Percentiles rank a stretch among this genome's conserved stretches.
These are phyloP conservation scores for Magnaporthiopsis rhizophila DNA, from an alignment of 2,329 filamentous ascomycete species.

Conservation along the genomic window DNA sequence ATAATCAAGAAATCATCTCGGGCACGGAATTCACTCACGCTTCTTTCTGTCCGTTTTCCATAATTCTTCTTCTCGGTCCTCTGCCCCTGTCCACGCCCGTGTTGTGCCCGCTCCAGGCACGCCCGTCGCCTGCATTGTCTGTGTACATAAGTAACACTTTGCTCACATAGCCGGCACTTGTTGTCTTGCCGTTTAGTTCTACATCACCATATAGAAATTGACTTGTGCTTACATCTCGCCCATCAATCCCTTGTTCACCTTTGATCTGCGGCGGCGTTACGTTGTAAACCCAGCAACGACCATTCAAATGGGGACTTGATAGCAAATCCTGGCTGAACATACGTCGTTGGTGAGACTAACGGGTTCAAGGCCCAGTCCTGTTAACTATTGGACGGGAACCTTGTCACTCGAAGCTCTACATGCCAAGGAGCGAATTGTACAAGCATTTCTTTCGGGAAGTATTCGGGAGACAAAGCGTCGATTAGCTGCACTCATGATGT, in stretches of 20 bases:
- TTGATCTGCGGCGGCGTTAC: no score
- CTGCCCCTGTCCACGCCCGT: background rate
- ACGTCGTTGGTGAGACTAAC: no score
- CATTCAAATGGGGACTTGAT: no score
- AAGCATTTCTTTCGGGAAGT: background rate
- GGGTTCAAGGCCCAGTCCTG: no score
- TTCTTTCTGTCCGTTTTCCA: background rate
- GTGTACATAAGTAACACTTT: background rate
- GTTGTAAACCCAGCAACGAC: no score
- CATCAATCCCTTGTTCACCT: no score
- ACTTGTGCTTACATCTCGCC: no score
- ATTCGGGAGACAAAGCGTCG: background rate
- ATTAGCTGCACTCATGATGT: background rate
- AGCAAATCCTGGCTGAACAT: no score
- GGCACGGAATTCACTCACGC: background rate
- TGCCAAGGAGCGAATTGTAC: background rate
- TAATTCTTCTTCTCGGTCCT: background rate
- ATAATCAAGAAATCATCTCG: background rate
- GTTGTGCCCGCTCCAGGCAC: background rate
- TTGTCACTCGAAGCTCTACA: background rate
- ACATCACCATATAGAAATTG: no score
- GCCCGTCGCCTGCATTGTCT: background rate
- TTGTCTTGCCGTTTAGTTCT: no score
- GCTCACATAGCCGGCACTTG: no score
- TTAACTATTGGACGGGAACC: no score